Base-by-base conservation (phyloP, 345 rosid genomes). In the Salix arbutifolia region DNA sequence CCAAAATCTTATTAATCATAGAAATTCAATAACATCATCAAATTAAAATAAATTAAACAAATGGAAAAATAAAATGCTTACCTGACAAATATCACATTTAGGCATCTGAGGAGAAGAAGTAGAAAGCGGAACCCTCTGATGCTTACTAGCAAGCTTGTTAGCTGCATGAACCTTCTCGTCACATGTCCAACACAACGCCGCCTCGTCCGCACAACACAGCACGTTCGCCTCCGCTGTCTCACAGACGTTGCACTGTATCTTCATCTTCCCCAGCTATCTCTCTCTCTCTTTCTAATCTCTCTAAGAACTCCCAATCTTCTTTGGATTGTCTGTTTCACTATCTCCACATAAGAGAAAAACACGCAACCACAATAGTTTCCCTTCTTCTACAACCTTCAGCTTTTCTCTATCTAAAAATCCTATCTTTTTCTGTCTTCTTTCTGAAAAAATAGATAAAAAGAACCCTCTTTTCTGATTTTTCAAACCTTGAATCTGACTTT, bases 131-230 rank as follows among this genome's bases (percentile, higher is more conserved):
- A 93, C 94, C 67, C 99, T 86, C 88, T 91, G 94, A 79, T 96
- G 99, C 87, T 96, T 96, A 77, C 91, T 89, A 10, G 99, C 99
- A 37, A 96, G 91, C 92, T 96, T 96, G 84, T 93, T 96, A 37
- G 97, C 97, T 1, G 97, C 98, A 80, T 96, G 99, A 23, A 96
- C 79, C 82, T 93, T 90, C 81, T 90, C 91, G 44, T 96, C 99
- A 70, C 99, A 96, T 17, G 83, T 85, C 91, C 87, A 93, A 85
- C 99, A 96, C 68, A 96, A 83, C 31, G 98, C 99, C 73, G 99
- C 99, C 88, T 96, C 99, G 74, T 96, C 98, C n/a, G 99, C 98
- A 79, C 99, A 96, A 78, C 99, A 96, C 37, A 96, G 83, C 81
- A 96, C 98, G 77, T 78, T 86, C 48, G 99, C 99, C 88, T 92